Conservation (phyloP, 768 basidiomycete species). For the Cystofilobasidium capitatum region DNA sequence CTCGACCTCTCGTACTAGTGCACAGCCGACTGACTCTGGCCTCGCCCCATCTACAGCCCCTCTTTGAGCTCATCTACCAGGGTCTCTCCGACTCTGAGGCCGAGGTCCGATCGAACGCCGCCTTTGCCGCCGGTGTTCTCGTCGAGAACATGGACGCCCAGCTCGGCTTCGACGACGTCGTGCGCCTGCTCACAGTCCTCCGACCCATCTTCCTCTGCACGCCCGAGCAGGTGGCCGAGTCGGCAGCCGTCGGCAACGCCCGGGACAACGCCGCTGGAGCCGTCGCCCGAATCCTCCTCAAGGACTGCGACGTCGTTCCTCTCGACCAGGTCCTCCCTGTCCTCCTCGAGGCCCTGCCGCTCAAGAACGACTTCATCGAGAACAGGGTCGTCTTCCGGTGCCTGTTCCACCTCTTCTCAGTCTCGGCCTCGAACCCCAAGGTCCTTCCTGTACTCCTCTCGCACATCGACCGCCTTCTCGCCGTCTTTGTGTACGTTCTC, state of each 20-base stretch:
- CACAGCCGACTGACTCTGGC: not conserved
- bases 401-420: conserved; percentile 76
- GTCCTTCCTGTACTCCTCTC: conserved; percentile 48
- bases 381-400: conserved; percentile 81
- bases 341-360: conserved; percentile 68
- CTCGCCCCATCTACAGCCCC: conserved; percentile 37
- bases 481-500: conserved; percentile 70
- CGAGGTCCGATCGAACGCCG: conserved; percentile 94
- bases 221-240: conserved; percentile 45
- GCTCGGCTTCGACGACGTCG: conserved; percentile 48
- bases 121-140: conserved; percentile 84
- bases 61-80: conserved; percentile 73
- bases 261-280: conserved; percentile 96
- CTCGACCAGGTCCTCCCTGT: conserved; percentile 83
- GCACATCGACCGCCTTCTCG: conserved; percentile 67
- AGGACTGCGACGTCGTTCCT: conserved; percentile 67
- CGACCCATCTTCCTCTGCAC: conserved; percentile 67
- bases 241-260: conserved; percentile 64
- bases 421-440: conserved; percentile 50
- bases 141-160: conserved; percentile 66
- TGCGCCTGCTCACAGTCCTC: conserved; percentile 64
- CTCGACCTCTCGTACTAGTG: not conserved
- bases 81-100: conserved; percentile 73
- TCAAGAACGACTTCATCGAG: conserved; percentile 80
- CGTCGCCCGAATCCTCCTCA: conserved; percentile 73